Evolutionary conservation across 2,329 filamentous ascomycete species (phyloP).

Genomic region (Paecilomyces variotii): DNA sequence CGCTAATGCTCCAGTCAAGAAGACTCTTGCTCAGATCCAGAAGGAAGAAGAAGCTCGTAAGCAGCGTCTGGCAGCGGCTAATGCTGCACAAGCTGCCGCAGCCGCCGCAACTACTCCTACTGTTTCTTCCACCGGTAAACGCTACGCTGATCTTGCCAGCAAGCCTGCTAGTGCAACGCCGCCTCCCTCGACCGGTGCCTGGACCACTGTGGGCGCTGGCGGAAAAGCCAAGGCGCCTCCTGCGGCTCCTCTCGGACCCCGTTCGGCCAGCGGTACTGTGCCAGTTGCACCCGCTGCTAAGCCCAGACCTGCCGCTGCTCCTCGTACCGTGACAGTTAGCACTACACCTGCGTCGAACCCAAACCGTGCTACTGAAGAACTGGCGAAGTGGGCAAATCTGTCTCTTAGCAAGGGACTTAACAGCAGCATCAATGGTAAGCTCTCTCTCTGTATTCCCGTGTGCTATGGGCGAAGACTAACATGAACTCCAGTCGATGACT

Average conservation of each 20-base stretch:
- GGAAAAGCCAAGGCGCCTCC: conserved; percentile 76
- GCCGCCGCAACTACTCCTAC: conserved; percentile 29
- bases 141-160: conserved; percentile 88
- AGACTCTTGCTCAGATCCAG: conserved; percentile 92
- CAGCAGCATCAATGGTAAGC: conserved; percentile 58
- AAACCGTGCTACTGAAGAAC: conserved; percentile 74
- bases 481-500: conserved; percentile 58
- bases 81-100: conserved; percentile 40
- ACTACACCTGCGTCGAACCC: conserved; percentile 37
- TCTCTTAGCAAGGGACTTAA: conserved; percentile 69
- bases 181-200: conserved; percentile 51
- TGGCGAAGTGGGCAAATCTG: conserved; percentile 82
- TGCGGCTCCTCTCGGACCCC: conserved; percentile 36
- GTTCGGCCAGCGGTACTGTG: conserved; percentile 40
- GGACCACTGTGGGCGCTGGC: conserved; percentile 91
- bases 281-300: conserved; percentile 35
- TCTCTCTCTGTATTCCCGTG: neutral
- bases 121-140: conserved; percentile 57
- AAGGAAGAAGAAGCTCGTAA: conserved; percentile 91
- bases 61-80: conserved; percentile 55
- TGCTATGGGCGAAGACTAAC: conserved; percentile 25
- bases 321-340: conserved; percentile 40
- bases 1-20: conserved; percentile 52
- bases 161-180: conserved; percentile 50
- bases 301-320: conserved; percentile 48